phyloP scores from a whole-genome alignment of 768 basidiomycete genomes.

The Boletales sp. region DNA sequence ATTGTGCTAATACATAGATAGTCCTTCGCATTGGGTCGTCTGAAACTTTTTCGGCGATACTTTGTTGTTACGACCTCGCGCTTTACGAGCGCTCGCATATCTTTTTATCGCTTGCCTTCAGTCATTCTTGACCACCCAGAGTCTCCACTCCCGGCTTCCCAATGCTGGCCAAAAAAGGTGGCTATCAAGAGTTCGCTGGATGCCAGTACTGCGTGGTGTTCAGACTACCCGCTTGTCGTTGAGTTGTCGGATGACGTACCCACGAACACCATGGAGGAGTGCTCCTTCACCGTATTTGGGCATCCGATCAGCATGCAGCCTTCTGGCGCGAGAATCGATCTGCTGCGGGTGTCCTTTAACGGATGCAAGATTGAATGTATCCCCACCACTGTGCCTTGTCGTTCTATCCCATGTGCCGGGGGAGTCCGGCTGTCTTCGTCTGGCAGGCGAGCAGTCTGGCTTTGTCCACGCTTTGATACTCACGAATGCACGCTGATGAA shows the following conservation, averaged over 20 bases:
- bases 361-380: constrained; percentile 1
- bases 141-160: neutral
- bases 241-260: constrained; percentile 15
- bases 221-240: neutral
- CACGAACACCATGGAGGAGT: neutral
- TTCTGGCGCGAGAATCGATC: neutral
- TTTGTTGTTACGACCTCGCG: constrained; percentile 6
- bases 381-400: constrained; percentile 4
- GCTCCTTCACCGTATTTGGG: constrained; percentile 15
- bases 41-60: constrained; percentile 12
- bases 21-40: constrained; percentile 7
- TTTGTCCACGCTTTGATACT: constrained; percentile 5
- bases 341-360: constrained; percentile 14
- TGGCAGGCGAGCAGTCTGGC: constrained; percentile 21
- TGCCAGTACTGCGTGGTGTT: constrained; percentile 14
- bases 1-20: constrained; percentile 6
- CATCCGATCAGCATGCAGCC: neutral
- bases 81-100: constrained; percentile 4
- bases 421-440: constrained; percentile 17
- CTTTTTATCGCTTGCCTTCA: constrained; percentile 15
- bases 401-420: constrained; percentile 7
- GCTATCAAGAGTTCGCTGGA: constrained; percentile 4
- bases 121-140: constrained; percentile 5
- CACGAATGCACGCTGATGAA: constrained; percentile 50
- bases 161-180: constrained; percentile 15